Evolutionary conservation across 2,329 filamentous ascomycete genomes (phyloP).

Genomic region (Epichloe elymi): DNA sequence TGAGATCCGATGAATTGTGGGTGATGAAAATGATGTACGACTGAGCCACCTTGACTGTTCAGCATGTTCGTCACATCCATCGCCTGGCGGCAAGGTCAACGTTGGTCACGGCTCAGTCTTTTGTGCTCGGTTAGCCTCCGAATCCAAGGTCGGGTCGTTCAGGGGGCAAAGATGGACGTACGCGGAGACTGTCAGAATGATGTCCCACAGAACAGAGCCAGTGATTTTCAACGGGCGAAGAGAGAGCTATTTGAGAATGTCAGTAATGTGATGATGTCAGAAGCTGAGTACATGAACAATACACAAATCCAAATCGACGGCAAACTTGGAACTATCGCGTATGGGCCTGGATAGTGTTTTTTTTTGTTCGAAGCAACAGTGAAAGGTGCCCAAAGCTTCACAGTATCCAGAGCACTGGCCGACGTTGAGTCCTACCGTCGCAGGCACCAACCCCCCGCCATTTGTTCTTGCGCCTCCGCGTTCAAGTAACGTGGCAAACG

Average conservation of each 20-base stretch:
- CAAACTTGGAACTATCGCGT: not conserved
- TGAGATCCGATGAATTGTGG: slow-evolving; percentile 18
- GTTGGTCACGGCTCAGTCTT: slow-evolving; percentile 26
- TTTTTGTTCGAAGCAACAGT: not conserved
- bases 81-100: slow-evolving; percentile 32
- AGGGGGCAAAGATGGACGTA: slow-evolving; percentile 1
- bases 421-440: not conserved
- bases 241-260: slow-evolving; percentile 1
- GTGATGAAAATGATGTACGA: slow-evolving; percentile 14
- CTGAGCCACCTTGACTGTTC: slow-evolving; percentile 32
- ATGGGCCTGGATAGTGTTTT: not conserved
- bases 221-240: not conserved
- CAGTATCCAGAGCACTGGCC: slow-evolving; percentile 1
- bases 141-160: not conserved
- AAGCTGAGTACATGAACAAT: not conserved
- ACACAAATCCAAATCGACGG: not conserved
- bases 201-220: slow-evolving; percentile 13
- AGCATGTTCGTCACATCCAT: slow-evolving; percentile 42
- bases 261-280: not conserved
- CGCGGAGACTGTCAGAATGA: slow-evolving; percentile 7
- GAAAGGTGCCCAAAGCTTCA: not conserved
- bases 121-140: slow-evolving; percentile 4
- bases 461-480: not conserved
- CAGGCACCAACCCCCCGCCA: not conserved
- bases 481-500: not conserved